phyloP scores from a whole-genome alignment of 192 early-diverging fungal genomes.

The Coemansia sp. region DNA sequence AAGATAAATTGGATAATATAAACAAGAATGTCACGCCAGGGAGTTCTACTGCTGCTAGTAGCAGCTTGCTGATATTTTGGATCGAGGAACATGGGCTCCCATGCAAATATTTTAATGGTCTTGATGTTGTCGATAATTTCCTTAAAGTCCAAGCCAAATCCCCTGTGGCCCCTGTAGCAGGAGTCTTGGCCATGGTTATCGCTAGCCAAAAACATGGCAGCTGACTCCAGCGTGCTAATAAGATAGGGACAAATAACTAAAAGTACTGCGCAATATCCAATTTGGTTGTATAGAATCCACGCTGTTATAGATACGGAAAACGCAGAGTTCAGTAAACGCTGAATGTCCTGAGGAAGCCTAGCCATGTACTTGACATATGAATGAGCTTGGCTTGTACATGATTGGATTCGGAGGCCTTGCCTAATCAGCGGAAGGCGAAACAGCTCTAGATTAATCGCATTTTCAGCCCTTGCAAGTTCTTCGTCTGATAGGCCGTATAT shows the following conservation, averaged over 20 bases:
- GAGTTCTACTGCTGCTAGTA: not conserved
- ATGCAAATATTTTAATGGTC: conserved; percentile 46
- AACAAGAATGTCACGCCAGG: conserved; percentile 23
- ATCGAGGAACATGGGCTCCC: conserved; percentile 33
- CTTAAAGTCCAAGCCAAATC: not conserved
- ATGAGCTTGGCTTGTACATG: not conserved
- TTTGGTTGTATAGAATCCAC: conserved; percentile 18
- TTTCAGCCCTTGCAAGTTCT: not conserved
- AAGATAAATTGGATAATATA: not conserved
- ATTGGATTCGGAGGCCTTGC: conserved; percentile 13
- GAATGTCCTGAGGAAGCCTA: conserved; percentile 1
- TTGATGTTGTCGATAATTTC: conserved; percentile 26
- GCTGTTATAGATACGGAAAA: not conserved
- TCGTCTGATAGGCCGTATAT: not conserved
- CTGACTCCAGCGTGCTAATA: not conserved
- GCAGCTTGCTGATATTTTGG: not conserved
- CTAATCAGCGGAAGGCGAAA: conserved; percentile 22
- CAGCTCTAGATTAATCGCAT: conserved; percentile 9
- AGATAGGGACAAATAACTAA: conserved; percentile 6
- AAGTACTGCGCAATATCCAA: conserved; percentile 31
- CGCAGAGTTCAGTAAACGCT: not conserved
- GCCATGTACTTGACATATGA: not conserved
- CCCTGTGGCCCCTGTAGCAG: too few species aligned
- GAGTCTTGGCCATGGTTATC: not conserved
- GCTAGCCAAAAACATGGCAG: not conserved